Conservation (phyloP, 805 yeast genomes). For the Metschnikowia continentalis region DNA sequence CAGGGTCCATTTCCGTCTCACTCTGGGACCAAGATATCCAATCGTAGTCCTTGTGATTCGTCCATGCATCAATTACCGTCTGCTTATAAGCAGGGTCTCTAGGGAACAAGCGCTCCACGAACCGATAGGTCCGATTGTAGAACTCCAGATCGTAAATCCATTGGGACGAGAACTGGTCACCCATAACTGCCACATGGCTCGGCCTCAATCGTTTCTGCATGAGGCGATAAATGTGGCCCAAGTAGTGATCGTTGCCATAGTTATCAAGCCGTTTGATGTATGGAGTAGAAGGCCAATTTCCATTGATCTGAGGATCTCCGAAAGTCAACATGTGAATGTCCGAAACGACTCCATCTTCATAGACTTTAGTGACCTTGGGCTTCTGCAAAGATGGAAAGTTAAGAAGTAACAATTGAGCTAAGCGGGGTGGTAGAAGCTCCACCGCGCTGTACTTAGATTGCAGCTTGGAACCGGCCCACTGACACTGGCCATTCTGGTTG, state of each 20-base stretch:
- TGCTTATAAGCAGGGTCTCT: conserved; percentile 49
- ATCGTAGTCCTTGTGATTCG: conserved; percentile 50
- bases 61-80: conserved; percentile 45
- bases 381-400: conserved; percentile 22
- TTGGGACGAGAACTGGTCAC: conserved; percentile 89
- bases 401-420: conserved; percentile 16
- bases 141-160: conserved; percentile 92
- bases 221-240: conserved; percentile 74
- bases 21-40: conserved; percentile 46
- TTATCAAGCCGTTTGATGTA: conserved; percentile 75
- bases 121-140: conserved; percentile 71
- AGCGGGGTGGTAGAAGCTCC: conserved; percentile 12
- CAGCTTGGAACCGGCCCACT: conserved; percentile 45
- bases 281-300: conserved; percentile 69
- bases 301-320: conserved; percentile 97
- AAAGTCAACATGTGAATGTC: conserved; percentile 71
- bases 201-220: conserved; percentile 68
- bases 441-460: conserved; percentile 13
- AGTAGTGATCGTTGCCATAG: conserved; percentile 82
- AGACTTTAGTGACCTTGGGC: conserved; percentile 4
- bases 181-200: conserved; percentile 81
- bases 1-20: conserved; percentile 38
- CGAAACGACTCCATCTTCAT: conserved; percentile 22
- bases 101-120: conserved; percentile 63
- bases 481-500: conserved; percentile 45